A percentile compares a stretch with the other conserved stretches of the same genome.
These are phyloP conservation scores for Talaromyces sp. DNA, from an alignment of 2,329 filamentous ascomycete species.

Conservation along the genomic window DNA sequence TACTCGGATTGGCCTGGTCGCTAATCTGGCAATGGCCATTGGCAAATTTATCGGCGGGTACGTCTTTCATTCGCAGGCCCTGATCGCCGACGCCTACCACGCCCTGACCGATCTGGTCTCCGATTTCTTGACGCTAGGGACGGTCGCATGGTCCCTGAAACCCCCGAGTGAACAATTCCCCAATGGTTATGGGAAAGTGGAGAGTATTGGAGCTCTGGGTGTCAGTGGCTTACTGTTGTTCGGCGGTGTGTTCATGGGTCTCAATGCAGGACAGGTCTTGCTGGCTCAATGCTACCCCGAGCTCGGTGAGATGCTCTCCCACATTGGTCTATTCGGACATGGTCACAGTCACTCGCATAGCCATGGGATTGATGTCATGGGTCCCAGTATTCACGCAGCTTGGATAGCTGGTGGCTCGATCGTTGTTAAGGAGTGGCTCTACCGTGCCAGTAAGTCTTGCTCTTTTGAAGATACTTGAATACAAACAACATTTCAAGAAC, in stretches of 20 bases:
- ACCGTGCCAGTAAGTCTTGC: constrained; percentile 79
- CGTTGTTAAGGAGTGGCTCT: constrained; percentile 93
- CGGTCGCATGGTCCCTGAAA: constrained; percentile 89
- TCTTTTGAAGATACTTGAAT: not conserved
- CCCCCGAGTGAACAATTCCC: constrained; percentile 83
- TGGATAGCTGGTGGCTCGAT: constrained; percentile 94
- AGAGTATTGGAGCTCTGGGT: constrained; percentile 89
- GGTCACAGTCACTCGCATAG: constrained; percentile 65
- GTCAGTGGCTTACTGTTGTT: constrained; percentile 89
- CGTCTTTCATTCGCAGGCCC: constrained; percentile 89
- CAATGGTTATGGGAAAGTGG: constrained; percentile 94
- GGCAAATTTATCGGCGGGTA: constrained; percentile 92
- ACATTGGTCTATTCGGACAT: constrained; percentile 52
- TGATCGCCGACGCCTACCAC: constrained; percentile 93
- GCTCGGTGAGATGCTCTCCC: constrained; percentile 53
- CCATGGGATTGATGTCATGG: constrained; percentile 53
- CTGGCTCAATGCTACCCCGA: constrained; percentile 75
- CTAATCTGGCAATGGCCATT: constrained; percentile 92
- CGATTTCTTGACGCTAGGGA: constrained; percentile 90
- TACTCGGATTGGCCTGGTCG: constrained; percentile 82
- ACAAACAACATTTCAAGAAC: too few species aligned
- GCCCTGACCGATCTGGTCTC: constrained; percentile 93
- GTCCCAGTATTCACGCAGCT: constrained; percentile 87
- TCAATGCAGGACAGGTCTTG: constrained; percentile 70
- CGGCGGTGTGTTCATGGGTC: constrained; percentile 90